Evolutionary conservation across 441 rosid genomes (phyloP).

Genomic region (Euphorbia neoarborescens): DNA sequence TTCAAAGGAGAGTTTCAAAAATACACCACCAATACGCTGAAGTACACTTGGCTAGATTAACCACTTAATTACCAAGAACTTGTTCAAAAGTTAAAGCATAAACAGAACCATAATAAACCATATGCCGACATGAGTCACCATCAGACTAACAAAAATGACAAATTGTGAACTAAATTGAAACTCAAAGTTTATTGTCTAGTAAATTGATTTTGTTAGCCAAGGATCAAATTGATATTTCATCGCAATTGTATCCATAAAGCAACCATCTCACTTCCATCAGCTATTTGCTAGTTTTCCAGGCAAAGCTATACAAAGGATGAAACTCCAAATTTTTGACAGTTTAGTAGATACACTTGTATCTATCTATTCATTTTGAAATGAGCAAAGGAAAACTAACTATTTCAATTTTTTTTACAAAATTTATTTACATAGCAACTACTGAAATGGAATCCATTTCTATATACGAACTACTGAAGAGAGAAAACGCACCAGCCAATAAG

Average conservation of each 20-base stretch:
- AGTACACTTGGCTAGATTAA: background rate
- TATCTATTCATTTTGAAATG: background rate
- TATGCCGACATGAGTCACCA: background rate
- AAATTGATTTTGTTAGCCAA: background rate
- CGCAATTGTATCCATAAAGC: background rate
- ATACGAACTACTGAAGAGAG: background rate
- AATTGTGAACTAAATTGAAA: background rate
- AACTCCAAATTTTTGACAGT: background rate
- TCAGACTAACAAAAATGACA: background rate
- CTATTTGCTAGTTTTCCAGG: background rate
- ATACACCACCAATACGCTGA: background rate
- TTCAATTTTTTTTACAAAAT: slow-evolving; percentile 1
- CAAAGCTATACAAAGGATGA: slow-evolving; percentile 1
- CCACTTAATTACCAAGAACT: background rate
- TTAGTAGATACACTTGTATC: background rate
- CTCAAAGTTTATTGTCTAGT: background rate
- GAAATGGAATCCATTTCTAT: background rate
- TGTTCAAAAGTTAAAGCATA: background rate
- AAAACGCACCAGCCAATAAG: slow-evolving; percentile 63
- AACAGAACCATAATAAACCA: too few species aligned
- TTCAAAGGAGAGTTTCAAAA: background rate
- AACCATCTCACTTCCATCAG: background rate
- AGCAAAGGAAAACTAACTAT: background rate
- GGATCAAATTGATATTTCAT: background rate
- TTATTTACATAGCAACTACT: background rate